These are phyloP conservation scores for Thermothelomyces thermophilus DNA, from an alignment of 2,329 filamentous ascomycete genomes.

Conservation along the genomic window DNA sequence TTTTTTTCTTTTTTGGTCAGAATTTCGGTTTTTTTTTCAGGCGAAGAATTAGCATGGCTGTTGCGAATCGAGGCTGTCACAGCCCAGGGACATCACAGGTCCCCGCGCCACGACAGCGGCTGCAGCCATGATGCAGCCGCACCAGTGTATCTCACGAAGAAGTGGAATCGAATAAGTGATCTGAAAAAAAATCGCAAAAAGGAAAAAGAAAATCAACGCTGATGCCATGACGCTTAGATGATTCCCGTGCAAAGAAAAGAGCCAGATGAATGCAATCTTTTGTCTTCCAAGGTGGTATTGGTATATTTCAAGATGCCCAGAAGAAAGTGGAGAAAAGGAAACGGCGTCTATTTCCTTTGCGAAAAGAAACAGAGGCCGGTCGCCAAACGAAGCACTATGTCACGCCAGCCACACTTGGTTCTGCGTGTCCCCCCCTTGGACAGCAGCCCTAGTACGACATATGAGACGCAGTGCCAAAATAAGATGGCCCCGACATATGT, in stretches of 20 bases:
- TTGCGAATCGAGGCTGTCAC: constrained; percentile 20
- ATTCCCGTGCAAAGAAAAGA: constrained; percentile 30
- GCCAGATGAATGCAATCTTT: constrained; percentile 41
- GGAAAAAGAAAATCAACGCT: constrained; percentile 35
- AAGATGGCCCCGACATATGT: constrained; percentile 38
- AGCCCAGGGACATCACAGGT: constrained; percentile 11
- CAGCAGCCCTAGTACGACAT: constrained; percentile 19
- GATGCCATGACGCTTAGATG: constrained; percentile 41
- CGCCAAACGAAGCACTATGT: constrained; percentile 9
- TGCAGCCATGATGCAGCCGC: constrained; percentile 13
- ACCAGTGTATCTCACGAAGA: constrained; percentile 13
- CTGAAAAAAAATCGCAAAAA: constrained; percentile 24
- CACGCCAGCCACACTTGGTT: constrained; percentile 5
- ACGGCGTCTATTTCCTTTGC: constrained; percentile 1
- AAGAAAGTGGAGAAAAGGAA: constrained; percentile 17
- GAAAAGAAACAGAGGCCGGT: background rate
- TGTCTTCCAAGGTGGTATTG: constrained; percentile 37
- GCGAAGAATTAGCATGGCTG: constrained; percentile 20
- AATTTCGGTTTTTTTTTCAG: constrained; percentile 21
- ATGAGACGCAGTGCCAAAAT: constrained; percentile 35
- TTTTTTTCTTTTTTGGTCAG: constrained; percentile 18
- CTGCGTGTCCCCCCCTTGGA: background rate
- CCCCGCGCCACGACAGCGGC: constrained; percentile 7
- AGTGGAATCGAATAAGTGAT: constrained; percentile 5
- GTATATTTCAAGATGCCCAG: constrained; percentile 30